Conservation (phyloP, 495 filamentous ascomycete species). For the Hyaloscypha hepaticicola region DNA sequence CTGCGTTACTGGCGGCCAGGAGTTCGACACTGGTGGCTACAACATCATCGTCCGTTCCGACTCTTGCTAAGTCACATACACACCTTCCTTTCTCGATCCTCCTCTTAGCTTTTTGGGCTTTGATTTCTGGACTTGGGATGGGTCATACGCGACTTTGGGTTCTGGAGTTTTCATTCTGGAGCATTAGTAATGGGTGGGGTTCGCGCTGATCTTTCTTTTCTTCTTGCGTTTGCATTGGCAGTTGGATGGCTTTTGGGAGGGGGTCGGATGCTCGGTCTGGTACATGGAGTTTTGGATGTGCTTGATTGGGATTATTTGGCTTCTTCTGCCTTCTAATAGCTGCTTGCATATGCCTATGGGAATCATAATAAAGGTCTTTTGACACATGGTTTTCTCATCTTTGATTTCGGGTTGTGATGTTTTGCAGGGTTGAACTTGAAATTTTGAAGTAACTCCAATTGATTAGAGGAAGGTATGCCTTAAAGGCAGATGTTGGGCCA, state of each 20-base stretch:
- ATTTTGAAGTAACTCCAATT: too few relatives aligned
- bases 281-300: neutral
- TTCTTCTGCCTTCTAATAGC: neutral
- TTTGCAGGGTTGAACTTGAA: too few relatives aligned
- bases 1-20: neutral
- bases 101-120: too few relatives aligned
- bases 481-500: too few relatives aligned
- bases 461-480: too few relatives aligned
- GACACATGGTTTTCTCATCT: neutral
- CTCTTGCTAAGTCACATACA: neutral
- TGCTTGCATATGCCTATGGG: neutral
- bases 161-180: neutral
- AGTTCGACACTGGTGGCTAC: neutral
- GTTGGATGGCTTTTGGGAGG: neutral
- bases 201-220: neutral
- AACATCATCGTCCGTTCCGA: neutral
- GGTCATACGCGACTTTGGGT: neutral
- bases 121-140: neutral
- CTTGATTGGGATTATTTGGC: neutral
- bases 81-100: neutral
- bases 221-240: neutral
- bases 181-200: neutral
- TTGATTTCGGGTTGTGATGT: neutral
- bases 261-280: neutral
- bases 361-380: neutral